Evolutionary conservation across 495 filamentous ascomycete species (phyloP).

Genomic region (Penicillium roqueforti): DNA sequence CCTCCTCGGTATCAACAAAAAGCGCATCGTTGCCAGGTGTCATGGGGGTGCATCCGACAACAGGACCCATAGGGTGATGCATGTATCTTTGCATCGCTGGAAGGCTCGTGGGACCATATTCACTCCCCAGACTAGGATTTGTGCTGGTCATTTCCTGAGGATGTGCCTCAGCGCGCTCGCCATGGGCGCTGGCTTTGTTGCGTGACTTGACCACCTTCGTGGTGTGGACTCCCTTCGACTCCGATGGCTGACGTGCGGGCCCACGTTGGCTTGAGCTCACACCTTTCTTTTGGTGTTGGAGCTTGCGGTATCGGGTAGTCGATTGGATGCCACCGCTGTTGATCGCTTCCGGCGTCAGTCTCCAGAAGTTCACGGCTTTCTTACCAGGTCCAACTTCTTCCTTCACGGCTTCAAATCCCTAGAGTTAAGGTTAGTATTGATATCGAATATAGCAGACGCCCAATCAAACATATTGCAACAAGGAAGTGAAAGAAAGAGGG

Average conservation of each 20-base stretch:
- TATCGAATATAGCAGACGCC: conserved; percentile 7
- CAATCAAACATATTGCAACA: neutral
- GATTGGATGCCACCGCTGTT: conserved; percentile 61
- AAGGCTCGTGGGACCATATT: neutral
- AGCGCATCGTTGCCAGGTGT: conserved; percentile 19
- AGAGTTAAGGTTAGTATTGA: conserved; percentile 6
- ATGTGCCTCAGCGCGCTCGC: conserved; percentile 15
- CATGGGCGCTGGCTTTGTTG: neutral
- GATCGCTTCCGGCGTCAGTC: conserved; percentile 59
- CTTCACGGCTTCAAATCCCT: conserved; percentile 65
- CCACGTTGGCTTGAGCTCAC: conserved; percentile 39
- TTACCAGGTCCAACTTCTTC: conserved; percentile 48
- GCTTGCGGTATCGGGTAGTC: conserved; percentile 67
- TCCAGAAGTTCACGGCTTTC: conserved; percentile 60
- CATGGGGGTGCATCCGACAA: conserved; percentile 30
- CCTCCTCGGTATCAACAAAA: conserved; percentile 26
- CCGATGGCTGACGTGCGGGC: conserved; percentile 51
- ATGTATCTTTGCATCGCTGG: conserved; percentile 11
- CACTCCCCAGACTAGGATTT: neutral
- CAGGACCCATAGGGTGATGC: conserved; percentile 18
- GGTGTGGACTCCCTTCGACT: conserved; percentile 53
- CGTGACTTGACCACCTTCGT: conserved; percentile 22
- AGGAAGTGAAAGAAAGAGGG: neutral
- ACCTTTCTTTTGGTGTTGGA: conserved; percentile 42
- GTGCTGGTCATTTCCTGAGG: neutral